Base-by-base conservation (phyloP, 345 rosid genomes). In the Pistacia atlantica region DNA sequence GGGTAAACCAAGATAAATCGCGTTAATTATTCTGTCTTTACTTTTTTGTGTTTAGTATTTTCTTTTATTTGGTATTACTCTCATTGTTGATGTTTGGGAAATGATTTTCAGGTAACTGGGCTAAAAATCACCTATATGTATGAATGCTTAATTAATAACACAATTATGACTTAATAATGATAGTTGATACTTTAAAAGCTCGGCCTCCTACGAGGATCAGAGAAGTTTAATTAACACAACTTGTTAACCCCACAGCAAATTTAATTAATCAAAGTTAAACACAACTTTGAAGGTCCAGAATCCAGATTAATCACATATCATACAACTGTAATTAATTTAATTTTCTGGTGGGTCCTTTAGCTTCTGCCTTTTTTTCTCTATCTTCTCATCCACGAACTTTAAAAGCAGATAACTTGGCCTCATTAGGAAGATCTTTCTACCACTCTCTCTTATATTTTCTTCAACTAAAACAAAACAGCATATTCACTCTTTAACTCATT, bases 231-330 rank as follows among this genome's bases (percentile, higher is more conserved):
- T 25, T 0, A 25, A 25, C 25, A 25, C 25, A 25, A 25, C 25
- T 25, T 25, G 25, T 25, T 25, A 25, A 25, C 25, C 25, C 25
- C 82, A 72, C 25, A 18, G 3, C 42, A 37, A 37, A 37, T 38
- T 63, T 61, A 4, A 48, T 72, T 73, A 70, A 75, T 46, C 69
- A 79, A 81, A 80, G 78, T 54, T 69, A 55, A 75, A 38, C 71
- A 38, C 79, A 72, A 69, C 78, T 77, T 84, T 67, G 72, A 81
- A 81, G 83, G 81, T 68, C 66, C 74, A 80, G 20, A 66, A 63
- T 82, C 59, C n/a, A 38, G 42, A 38, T 38, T 38, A 38, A 80
- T 80, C 80, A 77, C 79, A 46, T 31, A 28, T 74, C 71, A 68
- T 77, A 68, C 77, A n/a, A 22, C 72, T 56, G 35, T 77, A 45